phyloP scores from a whole-genome alignment of 768 basidiomycete genomes.

The Podaxis sp. region DNA sequence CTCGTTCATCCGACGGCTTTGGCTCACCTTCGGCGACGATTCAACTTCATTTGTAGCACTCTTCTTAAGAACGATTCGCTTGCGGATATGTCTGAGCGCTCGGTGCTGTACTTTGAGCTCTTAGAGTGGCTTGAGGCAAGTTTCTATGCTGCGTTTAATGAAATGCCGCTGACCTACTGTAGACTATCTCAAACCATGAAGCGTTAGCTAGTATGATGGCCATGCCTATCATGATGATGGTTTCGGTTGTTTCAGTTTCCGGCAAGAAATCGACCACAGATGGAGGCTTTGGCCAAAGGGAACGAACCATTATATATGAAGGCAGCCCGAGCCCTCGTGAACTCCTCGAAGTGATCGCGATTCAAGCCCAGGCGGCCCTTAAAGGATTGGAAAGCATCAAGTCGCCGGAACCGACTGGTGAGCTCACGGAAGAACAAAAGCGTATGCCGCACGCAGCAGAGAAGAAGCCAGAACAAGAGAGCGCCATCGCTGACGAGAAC shows the following conservation, averaged over 20 bases:
- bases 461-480: slow-evolving; percentile 58
- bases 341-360: slow-evolving; percentile 85
- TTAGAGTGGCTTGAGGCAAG: slow-evolving; percentile 90
- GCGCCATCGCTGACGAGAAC: slow-evolving; percentile 68
- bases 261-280: slow-evolving; percentile 50
- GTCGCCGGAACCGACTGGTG: slow-evolving; percentile 45
- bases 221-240: slow-evolving; percentile 92
- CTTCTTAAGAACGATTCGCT: slow-evolving; percentile 91
- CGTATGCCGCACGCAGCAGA: slow-evolving; percentile 74
- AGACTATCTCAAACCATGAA: slow-evolving; percentile 95
- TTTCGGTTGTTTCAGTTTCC: slow-evolving; percentile 62
- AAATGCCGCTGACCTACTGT: slow-evolving; percentile 11
- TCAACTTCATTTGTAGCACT: slow-evolving; percentile 84
- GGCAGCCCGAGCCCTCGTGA: slow-evolving; percentile 90
- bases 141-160: slow-evolving; percentile 8
- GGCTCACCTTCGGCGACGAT: slow-evolving; percentile 87
- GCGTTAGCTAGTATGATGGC: slow-evolving; percentile 94
- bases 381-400: slow-evolving; percentile 79
- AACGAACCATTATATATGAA: slow-evolving; percentile 86
- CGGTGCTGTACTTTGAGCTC: slow-evolving; percentile 82
- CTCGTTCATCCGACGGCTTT: slow-evolving; percentile 90
- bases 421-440: slow-evolving; percentile 88
- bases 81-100: slow-evolving; percentile 90
- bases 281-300: slow-evolving; percentile 57
- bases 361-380: slow-evolving; percentile 90